Percentiles rank a stretch among this genome's conserved stretches.
phyloP scores from a whole-genome alignment of 805 yeast species.

The Pichia occidentalis region DNA sequence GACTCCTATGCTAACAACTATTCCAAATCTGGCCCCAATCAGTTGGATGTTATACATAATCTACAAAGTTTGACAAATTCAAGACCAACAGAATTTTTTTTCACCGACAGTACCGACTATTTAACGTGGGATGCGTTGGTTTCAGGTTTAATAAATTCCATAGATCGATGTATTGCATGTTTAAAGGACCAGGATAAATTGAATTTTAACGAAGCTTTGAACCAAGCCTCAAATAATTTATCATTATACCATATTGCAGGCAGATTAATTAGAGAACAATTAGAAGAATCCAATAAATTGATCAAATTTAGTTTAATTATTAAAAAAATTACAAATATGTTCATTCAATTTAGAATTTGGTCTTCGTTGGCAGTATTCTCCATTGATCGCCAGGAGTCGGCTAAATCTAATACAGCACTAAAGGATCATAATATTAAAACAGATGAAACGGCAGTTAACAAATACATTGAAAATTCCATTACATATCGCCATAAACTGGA shows the following conservation, averaged over 20 bases:
- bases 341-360: slow-evolving; percentile 59
- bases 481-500: slow-evolving; percentile 2
- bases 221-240: slow-evolving; percentile 46
- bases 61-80: slow-evolving; percentile 3
- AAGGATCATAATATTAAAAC: neutral
- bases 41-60: slow-evolving; percentile 2
- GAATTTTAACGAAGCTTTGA: slow-evolving; percentile 48
- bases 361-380: slow-evolving; percentile 3
- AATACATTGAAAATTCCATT: slow-evolving; percentile 3
- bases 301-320: slow-evolving; percentile 42
- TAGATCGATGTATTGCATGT: slow-evolving; percentile 45
- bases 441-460: neutral
- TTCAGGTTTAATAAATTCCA: slow-evolving; percentile 40
- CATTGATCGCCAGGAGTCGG: slow-evolving; percentile 2
- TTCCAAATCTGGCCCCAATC: neutral
- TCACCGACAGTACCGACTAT: slow-evolving; percentile 53
- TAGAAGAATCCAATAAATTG: slow-evolving; percentile 41
- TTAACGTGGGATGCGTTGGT: slow-evolving; percentile 52
- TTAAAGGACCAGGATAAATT: slow-evolving; percentile 44
- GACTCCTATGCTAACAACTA: neutral
- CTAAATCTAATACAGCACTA: neutral
- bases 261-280: slow-evolving; percentile 47
- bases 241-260: slow-evolving; percentile 48
- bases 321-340: slow-evolving; percentile 45
- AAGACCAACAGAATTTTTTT: slow-evolving; percentile 32